phyloP scores from a whole-genome alignment of 257 asterid genomes.

The Rhazya stricta region DNA sequence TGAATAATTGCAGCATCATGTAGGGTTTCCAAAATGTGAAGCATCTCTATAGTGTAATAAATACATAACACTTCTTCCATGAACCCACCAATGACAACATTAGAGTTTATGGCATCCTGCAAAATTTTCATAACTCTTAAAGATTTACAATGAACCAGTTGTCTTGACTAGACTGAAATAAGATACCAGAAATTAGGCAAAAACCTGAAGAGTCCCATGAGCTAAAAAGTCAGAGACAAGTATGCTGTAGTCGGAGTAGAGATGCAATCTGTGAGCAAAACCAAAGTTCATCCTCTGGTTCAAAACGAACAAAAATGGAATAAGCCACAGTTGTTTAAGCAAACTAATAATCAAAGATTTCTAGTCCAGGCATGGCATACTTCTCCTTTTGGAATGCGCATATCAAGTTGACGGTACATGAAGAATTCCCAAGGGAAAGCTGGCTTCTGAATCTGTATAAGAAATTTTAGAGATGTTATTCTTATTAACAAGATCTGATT shows the following conservation, averaged over 20 bases:
- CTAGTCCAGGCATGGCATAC: slow-evolving; percentile 34
- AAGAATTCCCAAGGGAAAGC: slow-evolving; percentile 99
- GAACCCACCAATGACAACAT: slow-evolving; percentile 53
- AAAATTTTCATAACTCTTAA: slow-evolving; percentile 19
- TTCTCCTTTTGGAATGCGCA: slow-evolving; percentile 67
- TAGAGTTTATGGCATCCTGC: slow-evolving; percentile 85
- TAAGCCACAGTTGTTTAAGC: slow-evolving; percentile 20
- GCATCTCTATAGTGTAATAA: slow-evolving; percentile 94
- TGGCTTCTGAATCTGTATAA: slow-evolving; percentile 84
- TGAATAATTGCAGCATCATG: slow-evolving; percentile 70
- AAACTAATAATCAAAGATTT: slow-evolving; percentile 11
- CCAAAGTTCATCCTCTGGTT: slow-evolving; percentile 81
- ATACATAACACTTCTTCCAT: slow-evolving; percentile 91
- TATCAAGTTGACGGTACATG: slow-evolving; percentile 87
- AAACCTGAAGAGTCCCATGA: slow-evolving; percentile 94
- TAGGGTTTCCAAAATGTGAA: slow-evolving; percentile 69
- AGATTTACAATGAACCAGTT: slow-evolving; percentile 12
- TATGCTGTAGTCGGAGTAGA: slow-evolving; percentile 87
- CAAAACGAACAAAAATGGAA: slow-evolving; percentile 16
- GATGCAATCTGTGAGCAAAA: slow-evolving; percentile 82
- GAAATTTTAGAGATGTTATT: slow-evolving; percentile 11
- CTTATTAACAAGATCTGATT: slow-evolving; percentile 10
- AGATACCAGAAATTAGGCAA: slow-evolving; percentile 22
- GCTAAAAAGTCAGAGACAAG: slow-evolving; percentile 71
- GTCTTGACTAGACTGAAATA: slow-evolving; percentile 4